phyloP scores from a whole-genome alignment of 805 yeast species.

The Candida caryicola region DNA sequence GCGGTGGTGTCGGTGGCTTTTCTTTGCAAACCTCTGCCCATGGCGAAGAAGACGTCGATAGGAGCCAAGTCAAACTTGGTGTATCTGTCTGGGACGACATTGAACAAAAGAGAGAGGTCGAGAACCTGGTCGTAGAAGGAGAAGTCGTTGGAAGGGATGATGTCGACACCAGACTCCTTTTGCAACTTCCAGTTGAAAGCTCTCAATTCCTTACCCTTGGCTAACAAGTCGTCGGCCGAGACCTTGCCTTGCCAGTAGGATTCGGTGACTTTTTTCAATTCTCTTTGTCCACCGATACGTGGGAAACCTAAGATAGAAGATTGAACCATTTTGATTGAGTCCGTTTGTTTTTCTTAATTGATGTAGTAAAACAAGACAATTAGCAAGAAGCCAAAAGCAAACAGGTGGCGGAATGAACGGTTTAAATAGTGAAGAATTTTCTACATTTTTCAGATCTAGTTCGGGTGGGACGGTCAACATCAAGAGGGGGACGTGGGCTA shows the following conservation, averaged over 20 bases:
- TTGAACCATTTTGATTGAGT: slow-evolving; percentile 68
- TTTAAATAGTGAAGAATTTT: not conserved
- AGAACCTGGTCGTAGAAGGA: slow-evolving; percentile 97
- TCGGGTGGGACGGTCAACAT: not conserved
- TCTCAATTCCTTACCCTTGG: slow-evolving; percentile 94
- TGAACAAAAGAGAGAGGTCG: slow-evolving; percentile 88
- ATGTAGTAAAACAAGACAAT: not conserved
- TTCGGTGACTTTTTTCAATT: slow-evolving; percentile 97
- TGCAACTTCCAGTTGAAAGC: slow-evolving; percentile 97
- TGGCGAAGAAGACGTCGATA: slow-evolving; percentile 92
- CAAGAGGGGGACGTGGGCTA: not conserved
- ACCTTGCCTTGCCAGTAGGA: slow-evolving; percentile 98
- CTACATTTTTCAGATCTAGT: not conserved
- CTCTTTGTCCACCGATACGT: slow-evolving; percentile 99
- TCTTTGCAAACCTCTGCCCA: slow-evolving; percentile 99
- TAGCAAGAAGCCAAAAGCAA: not conserved
- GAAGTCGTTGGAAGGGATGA: slow-evolving; percentile 97
- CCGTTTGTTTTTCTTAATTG: not conserved
- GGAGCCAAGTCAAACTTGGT: slow-evolving; percentile 84
- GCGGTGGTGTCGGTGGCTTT: slow-evolving; percentile 81
- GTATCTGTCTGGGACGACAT: slow-evolving; percentile 96
- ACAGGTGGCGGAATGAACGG: not conserved
- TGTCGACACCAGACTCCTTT: slow-evolving; percentile 93
- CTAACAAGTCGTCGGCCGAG: slow-evolving; percentile 78
- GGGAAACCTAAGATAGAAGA: slow-evolving; percentile 99